phyloP scores from a whole-genome alignment of 345 rosid genomes.

The Aurinia saxatilis region DNA sequence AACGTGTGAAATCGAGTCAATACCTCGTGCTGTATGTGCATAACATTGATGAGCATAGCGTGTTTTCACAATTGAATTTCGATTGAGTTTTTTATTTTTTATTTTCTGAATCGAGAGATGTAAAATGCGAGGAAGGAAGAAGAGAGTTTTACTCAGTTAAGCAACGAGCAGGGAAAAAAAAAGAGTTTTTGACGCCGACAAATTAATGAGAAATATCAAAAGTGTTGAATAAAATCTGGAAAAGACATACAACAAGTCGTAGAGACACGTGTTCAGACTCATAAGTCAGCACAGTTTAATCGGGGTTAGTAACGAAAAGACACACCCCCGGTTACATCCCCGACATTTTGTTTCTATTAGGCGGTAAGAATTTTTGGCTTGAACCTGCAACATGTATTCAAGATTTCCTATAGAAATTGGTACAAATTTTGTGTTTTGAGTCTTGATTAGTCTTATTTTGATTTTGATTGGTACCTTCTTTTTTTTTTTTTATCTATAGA shows the following conservation, averaged over 20 bases:
- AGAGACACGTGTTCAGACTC: background rate
- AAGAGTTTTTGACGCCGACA: background rate
- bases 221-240: background rate
- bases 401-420: too few relatives aligned
- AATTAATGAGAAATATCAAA: background rate
- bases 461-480: too few relatives aligned
- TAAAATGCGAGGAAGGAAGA: background rate
- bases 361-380: too few relatives aligned
- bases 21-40: background rate
- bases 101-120: background rate
- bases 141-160: constrained; percentile 8
- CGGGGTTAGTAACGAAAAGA: too few relatives aligned
- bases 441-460: too few relatives aligned
- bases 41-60: background rate
- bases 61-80: background rate
- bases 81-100: background rate
- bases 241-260: background rate
- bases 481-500: too few relatives aligned
- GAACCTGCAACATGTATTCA: too few relatives aligned
- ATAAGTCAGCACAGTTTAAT: too few relatives aligned
- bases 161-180: background rate
- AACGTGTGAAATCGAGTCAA: background rate
- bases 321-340: too few relatives aligned
- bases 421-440: too few relatives aligned
- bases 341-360: too few relatives aligned